Evolutionary conservation across 805 yeast species (phyloP).

Genomic region (Metschnikowia baotianmanensis): DNA sequence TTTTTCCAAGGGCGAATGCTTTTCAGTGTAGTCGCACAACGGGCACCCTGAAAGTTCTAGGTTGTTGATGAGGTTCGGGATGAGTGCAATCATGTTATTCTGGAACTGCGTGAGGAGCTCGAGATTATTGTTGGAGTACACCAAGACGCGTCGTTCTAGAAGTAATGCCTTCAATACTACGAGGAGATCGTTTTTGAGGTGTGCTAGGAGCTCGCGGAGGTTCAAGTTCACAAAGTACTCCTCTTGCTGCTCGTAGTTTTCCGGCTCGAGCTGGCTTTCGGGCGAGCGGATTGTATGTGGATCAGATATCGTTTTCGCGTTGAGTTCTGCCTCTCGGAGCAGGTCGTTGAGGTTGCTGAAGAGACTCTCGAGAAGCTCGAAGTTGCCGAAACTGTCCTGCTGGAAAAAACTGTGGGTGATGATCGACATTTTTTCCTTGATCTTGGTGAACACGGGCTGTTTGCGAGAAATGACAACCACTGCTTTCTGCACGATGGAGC

Average conservation of each 20-base stretch:
- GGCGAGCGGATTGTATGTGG: too few species aligned
- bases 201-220: constrained; percentile 58
- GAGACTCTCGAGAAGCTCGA: constrained; percentile 61
- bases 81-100: constrained; percentile 75
- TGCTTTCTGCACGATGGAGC: constrained; percentile 89
- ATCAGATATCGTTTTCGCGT: constrained; percentile 8
- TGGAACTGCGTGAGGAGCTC: constrained; percentile 80
- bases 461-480: constrained; percentile 76
- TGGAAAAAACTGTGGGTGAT: constrained; percentile 83
- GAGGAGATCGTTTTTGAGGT: constrained; percentile 58
- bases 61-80: constrained; percentile 75
- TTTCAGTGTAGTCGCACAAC: constrained; percentile 48
- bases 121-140: constrained; percentile 73
- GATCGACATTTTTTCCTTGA: constrained; percentile 85
- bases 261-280: constrained; percentile 17
- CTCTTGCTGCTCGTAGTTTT: constrained; percentile 30
- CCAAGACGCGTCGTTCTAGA: constrained; percentile 68
- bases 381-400: constrained; percentile 75
- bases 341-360: constrained; percentile 58
- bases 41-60: constrained; percentile 83
- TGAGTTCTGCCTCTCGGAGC: constrained; percentile 24
- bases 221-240: constrained; percentile 64
- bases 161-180: constrained; percentile 73
- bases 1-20: constrained; percentile 46
- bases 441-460: constrained; percentile 83